Percentiles rank a stretch among this genome's conserved stretches.
phyloP scores from a whole-genome alignment of 2,329 filamentous ascomycete genomes.

The Cytospora piceae region DNA sequence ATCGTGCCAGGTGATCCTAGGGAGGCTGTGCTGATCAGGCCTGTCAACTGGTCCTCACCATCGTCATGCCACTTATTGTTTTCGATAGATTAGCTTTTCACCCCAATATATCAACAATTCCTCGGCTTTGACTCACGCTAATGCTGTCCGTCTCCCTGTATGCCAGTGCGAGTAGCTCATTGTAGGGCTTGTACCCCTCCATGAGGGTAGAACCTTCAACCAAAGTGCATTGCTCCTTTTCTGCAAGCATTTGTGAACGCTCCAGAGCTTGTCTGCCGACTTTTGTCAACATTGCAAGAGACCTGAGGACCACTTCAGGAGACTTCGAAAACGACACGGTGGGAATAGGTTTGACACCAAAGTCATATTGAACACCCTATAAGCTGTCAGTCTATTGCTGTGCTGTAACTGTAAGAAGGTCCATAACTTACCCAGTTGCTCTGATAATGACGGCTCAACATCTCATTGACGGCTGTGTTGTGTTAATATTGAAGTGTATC shows the following conservation, averaged over 20 bases:
- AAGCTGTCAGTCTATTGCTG: constrained; percentile 34
- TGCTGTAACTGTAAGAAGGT: no score
- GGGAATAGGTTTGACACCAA: constrained; percentile 58
- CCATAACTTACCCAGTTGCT: constrained; percentile 53
- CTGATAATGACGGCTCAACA: constrained; percentile 55
- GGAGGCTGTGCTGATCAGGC: constrained; percentile 64
- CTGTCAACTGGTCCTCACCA: constrained; percentile 64
- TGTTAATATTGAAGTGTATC: constrained; percentile 34
- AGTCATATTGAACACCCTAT: constrained; percentile 69
- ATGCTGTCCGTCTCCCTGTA: constrained; percentile 66
- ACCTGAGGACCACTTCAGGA: constrained; percentile 51
- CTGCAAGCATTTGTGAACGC: constrained; percentile 32
- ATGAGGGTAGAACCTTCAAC: constrained; percentile 32
- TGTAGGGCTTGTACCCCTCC: constrained; percentile 51
- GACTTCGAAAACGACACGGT: constrained; percentile 52
- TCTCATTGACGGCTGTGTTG: constrained; percentile 42
- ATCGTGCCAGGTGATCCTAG: constrained; percentile 63
- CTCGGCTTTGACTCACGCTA: constrained; percentile 44
- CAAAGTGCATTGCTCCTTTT: constrained; percentile 11
- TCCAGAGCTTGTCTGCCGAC: constrained; percentile 49
- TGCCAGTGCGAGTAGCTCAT: constrained; percentile 65
- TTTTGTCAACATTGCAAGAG: constrained; percentile 59
- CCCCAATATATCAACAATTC: constrained; percentile 7
- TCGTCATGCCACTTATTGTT: constrained; percentile 61
- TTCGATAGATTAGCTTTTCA: constrained; percentile 37